phyloP scores from a whole-genome alignment of 768 basidiomycete genomes.

The Podaxis pistillaris region DNA sequence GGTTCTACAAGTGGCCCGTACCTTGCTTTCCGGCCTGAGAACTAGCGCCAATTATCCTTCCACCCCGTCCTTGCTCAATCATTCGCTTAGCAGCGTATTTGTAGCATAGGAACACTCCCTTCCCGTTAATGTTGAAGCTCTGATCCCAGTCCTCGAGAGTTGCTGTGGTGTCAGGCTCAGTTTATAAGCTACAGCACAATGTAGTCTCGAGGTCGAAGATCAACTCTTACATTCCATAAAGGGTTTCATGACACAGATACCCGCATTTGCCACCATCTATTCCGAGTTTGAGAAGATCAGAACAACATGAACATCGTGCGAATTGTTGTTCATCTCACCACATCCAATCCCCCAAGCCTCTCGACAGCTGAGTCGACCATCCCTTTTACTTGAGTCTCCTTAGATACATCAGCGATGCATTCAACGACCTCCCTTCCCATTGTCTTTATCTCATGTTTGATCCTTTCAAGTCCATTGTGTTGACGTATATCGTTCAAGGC shows the following conservation, averaged over 20 bases:
- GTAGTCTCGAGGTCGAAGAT: neutral
- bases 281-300: neutral
- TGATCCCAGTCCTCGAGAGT: constrained; percentile 30
- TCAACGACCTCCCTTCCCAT: constrained; percentile 22
- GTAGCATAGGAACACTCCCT: constrained; percentile 39
- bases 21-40: constrained; percentile 41
- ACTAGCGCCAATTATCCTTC: constrained; percentile 41
- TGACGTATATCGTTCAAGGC: constrained; percentile 42
- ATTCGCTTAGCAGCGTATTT: constrained; percentile 40
- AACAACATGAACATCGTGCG: neutral
- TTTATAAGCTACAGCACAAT: neutral
- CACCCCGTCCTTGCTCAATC: constrained; percentile 44
- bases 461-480: constrained; percentile 23
- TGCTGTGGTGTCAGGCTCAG: neutral
- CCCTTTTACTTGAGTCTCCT: constrained; percentile 37
- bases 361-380: constrained; percentile 33
- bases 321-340: constrained; percentile 29
- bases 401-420: constrained; percentile 35
- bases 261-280: constrained; percentile 47
- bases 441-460: constrained; percentile 26
- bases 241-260: constrained; percentile 22
- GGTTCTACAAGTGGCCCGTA: constrained; percentile 1
- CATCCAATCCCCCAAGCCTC: constrained; percentile 45
- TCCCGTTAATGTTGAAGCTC: constrained; percentile 31
- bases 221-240: constrained; percentile 15